Evolutionary conservation across 768 basidiomycete species (phyloP), one percentile per base, ranked within the genome.

Genomic region (Lyophyllum atratum): DNA sequence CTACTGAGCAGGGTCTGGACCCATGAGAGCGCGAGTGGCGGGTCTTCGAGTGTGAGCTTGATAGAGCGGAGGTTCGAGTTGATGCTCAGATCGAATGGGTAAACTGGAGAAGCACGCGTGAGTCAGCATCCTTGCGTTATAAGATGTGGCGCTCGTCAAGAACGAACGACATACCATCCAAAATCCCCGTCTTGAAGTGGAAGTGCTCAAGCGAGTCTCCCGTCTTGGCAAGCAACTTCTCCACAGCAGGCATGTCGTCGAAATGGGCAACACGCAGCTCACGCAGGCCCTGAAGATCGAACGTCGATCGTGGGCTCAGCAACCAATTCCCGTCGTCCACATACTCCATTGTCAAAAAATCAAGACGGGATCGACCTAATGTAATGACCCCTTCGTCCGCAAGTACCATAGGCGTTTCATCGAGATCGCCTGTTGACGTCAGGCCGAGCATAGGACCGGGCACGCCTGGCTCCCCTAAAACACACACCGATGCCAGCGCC

Each of bases 231-330:
- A 80, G 64, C 28, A 80, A 70, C 63, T 67, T 71, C 31, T 74
- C 69, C 40, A 77, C 67, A 24, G 72, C 70, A 11, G 64, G 53
- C 14, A 72, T 61, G 59, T 77, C 75, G 42, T 70, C 70, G 55
- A 75, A 77, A 56, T 77, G 74, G 1, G 77, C 75, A 33, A 80
- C 67, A 21, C 77, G 72, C 28, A 80, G 65, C 58, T 80, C 78
- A 19, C 76, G 72, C 21, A 80, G 67, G n/a, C 67, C 63, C 8
- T 64, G 62, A 54, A 78, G 66, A 62, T 74, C 72, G 42, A 75
- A 61, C 42, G 71, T 59, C 39, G 72, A 68, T 19, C 63, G 60
- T 31, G 65, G 65, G 49, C 70, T 70, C 22, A 76, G 67, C 8
- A 77, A 66, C 76, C 75, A 78, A 47, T 74, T 65, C 9, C 67